phyloP scores from a whole-genome alignment of 441 rosid genomes.

The Macaranga tanarius region DNA sequence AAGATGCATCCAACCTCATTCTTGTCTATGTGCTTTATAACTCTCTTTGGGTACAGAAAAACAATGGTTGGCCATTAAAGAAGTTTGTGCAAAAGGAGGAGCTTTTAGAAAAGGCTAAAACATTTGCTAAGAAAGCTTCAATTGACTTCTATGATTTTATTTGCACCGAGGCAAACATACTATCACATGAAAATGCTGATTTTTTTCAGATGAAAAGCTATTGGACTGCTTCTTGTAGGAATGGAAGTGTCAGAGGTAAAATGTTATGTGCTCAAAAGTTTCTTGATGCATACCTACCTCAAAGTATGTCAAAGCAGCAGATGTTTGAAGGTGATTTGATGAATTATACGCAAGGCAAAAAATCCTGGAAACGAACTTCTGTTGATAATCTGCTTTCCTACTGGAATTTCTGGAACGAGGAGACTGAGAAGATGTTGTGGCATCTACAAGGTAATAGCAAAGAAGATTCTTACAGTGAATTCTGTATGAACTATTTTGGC shows the following conservation, averaged over 20 bases:
- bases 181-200: slow-evolving; percentile 20
- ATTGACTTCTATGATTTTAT: slow-evolving; percentile 26
- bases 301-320: slow-evolving; percentile 20
- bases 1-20: slow-evolving; percentile 35
- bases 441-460: neutral
- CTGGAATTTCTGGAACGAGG: slow-evolving; percentile 10
- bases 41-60: slow-evolving; percentile 45
- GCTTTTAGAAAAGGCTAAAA: slow-evolving; percentile 38
- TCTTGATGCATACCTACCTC: slow-evolving; percentile 38
- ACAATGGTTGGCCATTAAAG: slow-evolving; percentile 54
- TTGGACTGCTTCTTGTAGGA: slow-evolving; percentile 25
- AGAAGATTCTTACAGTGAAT: slow-evolving; percentile 18
- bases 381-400: neutral
- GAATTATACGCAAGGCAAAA: neutral
- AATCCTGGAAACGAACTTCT: neutral
- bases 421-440: neutral
- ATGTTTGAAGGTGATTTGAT: slow-evolving; percentile 14
- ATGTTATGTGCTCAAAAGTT: slow-evolving; percentile 35
- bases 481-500: slow-evolving; percentile 17
- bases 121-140: slow-evolving; percentile 28
- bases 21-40: slow-evolving; percentile 39
- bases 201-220: slow-evolving; percentile 22
- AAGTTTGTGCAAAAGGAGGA: slow-evolving; percentile 33
- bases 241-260: slow-evolving; percentile 36
- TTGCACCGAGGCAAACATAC: slow-evolving; percentile 32